Evolutionary conservation across 345 rosid species (phyloP).

Genomic region (Arabis alpina): DNA sequence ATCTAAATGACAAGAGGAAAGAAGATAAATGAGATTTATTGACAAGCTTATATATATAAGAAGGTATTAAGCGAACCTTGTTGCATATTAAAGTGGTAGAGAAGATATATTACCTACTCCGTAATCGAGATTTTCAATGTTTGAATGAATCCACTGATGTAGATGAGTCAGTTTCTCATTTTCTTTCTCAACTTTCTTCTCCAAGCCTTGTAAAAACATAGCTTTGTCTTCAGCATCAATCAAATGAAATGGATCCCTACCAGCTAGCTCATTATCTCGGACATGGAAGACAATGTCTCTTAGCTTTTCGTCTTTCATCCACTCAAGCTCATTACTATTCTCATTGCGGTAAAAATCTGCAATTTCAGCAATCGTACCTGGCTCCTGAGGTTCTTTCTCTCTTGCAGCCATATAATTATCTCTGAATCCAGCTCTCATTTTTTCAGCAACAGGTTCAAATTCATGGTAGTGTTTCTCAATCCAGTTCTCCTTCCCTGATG

Average conservation of each 20-base stretch:
- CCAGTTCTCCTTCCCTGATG: constrained; percentile 59
- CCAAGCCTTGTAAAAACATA: constrained; percentile 82
- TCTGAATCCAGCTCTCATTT: constrained; percentile 77
- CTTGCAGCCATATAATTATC: constrained; percentile 72
- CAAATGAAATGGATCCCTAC: constrained; percentile 81
- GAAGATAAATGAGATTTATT: constrained; percentile 8
- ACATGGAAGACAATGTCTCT: constrained; percentile 81
- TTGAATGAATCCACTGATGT: constrained; percentile 85
- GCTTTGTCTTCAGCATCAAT: constrained; percentile 72
- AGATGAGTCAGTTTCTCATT: constrained; percentile 64
- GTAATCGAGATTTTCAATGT: constrained; percentile 86
- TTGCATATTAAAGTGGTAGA: constrained; percentile 8
- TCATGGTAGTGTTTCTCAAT: constrained; percentile 66
- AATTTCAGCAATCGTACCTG: constrained; percentile 44
- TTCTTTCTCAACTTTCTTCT: constrained; percentile 81
- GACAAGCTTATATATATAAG: constrained; percentile 7
- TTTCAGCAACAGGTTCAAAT: constrained; percentile 65
- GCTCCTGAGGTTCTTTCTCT: constrained; percentile 52
- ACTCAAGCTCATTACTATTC: constrained; percentile 70
- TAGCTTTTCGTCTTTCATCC: constrained; percentile 90
- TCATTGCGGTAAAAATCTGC: constrained; percentile 51
- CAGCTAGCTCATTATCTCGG: constrained; percentile 86
- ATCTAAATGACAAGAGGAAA: constrained; percentile 51
- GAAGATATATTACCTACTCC: constrained; percentile 72
- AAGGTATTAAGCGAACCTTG: constrained; percentile 1